phyloP scores from a whole-genome alignment of 108 stramenopile species.

The Skeletonema costatum region DNA sequence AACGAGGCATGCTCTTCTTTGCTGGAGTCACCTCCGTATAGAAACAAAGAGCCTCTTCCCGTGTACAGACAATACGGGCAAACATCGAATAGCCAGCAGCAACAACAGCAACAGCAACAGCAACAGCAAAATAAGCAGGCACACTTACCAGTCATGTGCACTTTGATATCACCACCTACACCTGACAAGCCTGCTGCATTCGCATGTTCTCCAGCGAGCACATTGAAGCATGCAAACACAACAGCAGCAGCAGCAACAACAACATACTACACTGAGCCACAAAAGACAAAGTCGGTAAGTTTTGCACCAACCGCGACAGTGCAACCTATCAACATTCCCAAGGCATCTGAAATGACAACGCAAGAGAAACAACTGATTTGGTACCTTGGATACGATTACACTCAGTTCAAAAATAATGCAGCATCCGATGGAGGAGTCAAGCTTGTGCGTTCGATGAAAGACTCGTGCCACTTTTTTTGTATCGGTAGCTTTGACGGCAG shows the following conservation, averaged over 20 bases:
- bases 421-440: conserved; percentile 16
- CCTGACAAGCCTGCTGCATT: neutral
- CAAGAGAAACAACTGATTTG: conserved; percentile 16
- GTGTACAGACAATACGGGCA: neutral
- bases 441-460: neutral
- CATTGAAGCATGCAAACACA: neutral
- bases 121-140: neutral
- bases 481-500: conserved; percentile 15
- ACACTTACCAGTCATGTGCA: neutral
- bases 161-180: neutral
- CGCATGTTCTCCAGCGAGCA: neutral
- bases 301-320: neutral
- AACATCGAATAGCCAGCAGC: neutral
- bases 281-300: neutral
- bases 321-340: neutral
- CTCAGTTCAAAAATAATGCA: conserved; percentile 17
- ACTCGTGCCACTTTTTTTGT: neutral
- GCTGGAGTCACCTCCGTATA: neutral
- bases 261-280: neutral
- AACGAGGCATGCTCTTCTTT: neutral
- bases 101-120: neutral
- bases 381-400: conserved; percentile 18
- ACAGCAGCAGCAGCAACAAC: neutral
- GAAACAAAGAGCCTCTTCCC: neutral
- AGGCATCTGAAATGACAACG: neutral